Percentiles rank a stretch among this genome's conserved stretches.
Conservation (phyloP, 192 early-diverging fungal genomes). For the Entomortierella chlamydospora region DNA sequence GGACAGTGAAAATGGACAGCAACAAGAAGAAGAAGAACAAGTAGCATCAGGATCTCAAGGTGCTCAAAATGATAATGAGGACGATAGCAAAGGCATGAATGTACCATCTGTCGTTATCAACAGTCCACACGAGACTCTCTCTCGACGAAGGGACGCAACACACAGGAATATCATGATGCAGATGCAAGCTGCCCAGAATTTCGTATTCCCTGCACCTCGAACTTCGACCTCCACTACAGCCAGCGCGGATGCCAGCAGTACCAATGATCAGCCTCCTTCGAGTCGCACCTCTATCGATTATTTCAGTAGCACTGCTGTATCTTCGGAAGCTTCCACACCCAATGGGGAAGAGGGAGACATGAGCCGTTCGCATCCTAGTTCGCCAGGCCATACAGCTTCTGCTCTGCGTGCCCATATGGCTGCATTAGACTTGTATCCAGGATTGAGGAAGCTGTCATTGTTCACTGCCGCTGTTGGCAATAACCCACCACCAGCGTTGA, state of each 20-base stretch:
- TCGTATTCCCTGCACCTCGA: constrained; percentile 30
- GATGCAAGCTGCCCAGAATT: not conserved
- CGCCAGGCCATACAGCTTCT: constrained; percentile 11
- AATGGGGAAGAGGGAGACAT: not conserved
- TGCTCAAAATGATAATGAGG: too few species aligned
- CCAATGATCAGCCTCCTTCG: not conserved
- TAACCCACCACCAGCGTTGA: constrained; percentile 28
- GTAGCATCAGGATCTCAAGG: not conserved
- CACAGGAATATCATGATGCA: not conserved
- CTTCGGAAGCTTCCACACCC: not conserved
- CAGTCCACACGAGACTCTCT: not conserved
- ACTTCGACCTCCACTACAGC: not conserved
- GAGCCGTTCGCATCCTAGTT: constrained; percentile 2
- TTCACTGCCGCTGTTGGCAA: constrained; percentile 33
- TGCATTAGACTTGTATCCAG: constrained; percentile 39
- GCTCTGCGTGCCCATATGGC: constrained; percentile 12
- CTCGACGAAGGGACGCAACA: not conserved
- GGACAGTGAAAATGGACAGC: too few species aligned
- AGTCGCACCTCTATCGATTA: not conserved
- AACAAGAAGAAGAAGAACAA: too few species aligned
- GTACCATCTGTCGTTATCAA: constrained; percentile 18
- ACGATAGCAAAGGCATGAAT: not conserved
- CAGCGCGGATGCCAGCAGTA: not conserved
- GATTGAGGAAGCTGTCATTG: constrained; percentile 41
- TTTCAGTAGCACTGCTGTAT: not conserved